phyloP scores from a whole-genome alignment of 306 rosid species.

The Fragaria vesca region DNA sequence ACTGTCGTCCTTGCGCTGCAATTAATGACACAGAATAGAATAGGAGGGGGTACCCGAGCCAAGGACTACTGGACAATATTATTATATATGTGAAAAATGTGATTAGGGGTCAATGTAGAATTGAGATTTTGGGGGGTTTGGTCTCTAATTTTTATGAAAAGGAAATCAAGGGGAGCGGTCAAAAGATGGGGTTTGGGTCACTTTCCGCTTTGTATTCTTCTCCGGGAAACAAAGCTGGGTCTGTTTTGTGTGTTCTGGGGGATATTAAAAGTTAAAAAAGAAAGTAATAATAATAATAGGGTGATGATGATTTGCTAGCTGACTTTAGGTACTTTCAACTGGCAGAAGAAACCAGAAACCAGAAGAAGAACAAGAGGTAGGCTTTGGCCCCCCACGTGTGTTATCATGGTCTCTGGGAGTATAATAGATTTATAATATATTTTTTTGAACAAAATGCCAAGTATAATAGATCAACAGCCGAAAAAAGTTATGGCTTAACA shows the following conservation, averaged over 20 bases:
- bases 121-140: background rate
- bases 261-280: background rate
- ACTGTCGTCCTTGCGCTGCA: slow-evolving; percentile 2
- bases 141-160: background rate
- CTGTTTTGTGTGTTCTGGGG: background rate
- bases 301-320: background rate
- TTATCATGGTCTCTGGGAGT: background rate
- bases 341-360: background rate
- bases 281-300: background rate
- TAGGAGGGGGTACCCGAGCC: background rate
- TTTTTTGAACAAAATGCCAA: too few species aligned
- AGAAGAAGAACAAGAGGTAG: background rate
- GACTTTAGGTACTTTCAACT: background rate
- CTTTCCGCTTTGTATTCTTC: slow-evolving; percentile 42
- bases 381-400: background rate
- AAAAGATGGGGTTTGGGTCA: slow-evolving; percentile 7
- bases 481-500: too few species aligned
- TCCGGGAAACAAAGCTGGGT: background rate
- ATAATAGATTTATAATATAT: too few species aligned
- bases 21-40: background rate
- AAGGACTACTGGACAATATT: background rate
- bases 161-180: background rate
- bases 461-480: too few species aligned
- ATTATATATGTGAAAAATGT: background rate
- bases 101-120: background rate